Conservation (phyloP, 139 green algal species). For the Choricystis sp. region DNA sequence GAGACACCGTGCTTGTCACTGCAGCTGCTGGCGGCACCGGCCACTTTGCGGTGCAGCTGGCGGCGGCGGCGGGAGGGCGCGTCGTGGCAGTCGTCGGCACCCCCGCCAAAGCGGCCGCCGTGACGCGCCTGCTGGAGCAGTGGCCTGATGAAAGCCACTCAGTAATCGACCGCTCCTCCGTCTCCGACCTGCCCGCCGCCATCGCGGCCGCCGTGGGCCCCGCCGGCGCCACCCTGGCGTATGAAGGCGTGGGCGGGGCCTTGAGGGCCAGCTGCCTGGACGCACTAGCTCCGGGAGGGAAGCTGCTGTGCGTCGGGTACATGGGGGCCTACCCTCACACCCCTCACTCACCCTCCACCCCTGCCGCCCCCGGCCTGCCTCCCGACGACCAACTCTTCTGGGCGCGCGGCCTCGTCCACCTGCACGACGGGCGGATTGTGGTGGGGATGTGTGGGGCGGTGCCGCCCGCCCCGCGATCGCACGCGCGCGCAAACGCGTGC, state of each 20-base stretch:
- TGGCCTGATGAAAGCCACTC: background rate
- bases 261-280: conserved; percentile 21
- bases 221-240: conserved; percentile 33
- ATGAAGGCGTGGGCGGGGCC: conserved; percentile 52
- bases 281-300: conserved; percentile 24
- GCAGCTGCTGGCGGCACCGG: conserved; percentile 44
- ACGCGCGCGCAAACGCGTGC: background rate
- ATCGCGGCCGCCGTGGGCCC: conserved; percentile 28
- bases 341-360: background rate
- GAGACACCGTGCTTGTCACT: conserved; percentile 37
- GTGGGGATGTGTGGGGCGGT: conserved; percentile 32
- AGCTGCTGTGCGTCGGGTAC: conserved; percentile 41
- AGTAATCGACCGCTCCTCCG: conserved; percentile 29
- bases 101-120: conserved; percentile 14
- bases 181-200: conserved; percentile 29
- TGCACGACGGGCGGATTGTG: conserved; percentile 12
- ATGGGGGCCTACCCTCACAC: conserved; percentile 51
- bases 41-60: conserved; percentile 51
- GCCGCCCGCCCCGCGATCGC: background rate
- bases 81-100: conserved; percentile 29
- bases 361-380: conserved; percentile 11
- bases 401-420: conserved; percentile 10
- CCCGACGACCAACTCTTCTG: conserved; percentile 28
- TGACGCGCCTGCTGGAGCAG: conserved; percentile 15
- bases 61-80: conserved; percentile 17